These are phyloP conservation scores for Rhynchosporium graminicola DNA, from an alignment of 2,329 filamentous ascomycete genomes.

Conservation along the genomic window DNA sequence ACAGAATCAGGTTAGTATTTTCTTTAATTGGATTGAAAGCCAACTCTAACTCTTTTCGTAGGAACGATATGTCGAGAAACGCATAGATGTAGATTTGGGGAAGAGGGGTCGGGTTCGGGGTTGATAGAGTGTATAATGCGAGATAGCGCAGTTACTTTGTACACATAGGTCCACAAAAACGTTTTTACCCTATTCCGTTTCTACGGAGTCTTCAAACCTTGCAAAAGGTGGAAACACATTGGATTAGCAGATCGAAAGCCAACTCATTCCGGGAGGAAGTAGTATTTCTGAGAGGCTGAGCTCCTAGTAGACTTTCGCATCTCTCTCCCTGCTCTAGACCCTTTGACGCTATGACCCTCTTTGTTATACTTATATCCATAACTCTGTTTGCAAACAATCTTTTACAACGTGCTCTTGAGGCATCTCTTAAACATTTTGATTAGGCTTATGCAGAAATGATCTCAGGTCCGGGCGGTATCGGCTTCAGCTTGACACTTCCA, in stretches of 20 bases:
- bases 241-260: neutral
- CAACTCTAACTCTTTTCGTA: constrained; percentile 33
- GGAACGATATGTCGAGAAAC: constrained; percentile 87
- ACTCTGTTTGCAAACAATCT: neutral
- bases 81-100: constrained; percentile 35
- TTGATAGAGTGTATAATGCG: constrained; percentile 41
- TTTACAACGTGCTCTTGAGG: neutral
- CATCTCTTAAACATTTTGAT: too few relatives aligned
- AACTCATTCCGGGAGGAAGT: too few relatives aligned
- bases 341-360: neutral
- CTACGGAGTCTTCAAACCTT: neutral
- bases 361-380: neutral
- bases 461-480: too few relatives aligned
- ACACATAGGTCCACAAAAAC: constrained; percentile 39
- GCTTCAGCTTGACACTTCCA: too few relatives aligned
- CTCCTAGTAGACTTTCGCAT: neutral
- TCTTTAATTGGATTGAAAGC: constrained; percentile 44
- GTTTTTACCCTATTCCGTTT: constrained; percentile 18
- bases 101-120: constrained; percentile 15
- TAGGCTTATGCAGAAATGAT: too few relatives aligned
- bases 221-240: neutral
- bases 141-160: constrained; percentile 37
- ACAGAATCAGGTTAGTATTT: constrained; percentile 70
- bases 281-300: too few relatives aligned
- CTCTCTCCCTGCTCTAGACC: neutral